These are phyloP conservation scores for Trebouxia sp. DNA, from an alignment of 139 green algal genomes.

Conservation along the genomic window DNA sequence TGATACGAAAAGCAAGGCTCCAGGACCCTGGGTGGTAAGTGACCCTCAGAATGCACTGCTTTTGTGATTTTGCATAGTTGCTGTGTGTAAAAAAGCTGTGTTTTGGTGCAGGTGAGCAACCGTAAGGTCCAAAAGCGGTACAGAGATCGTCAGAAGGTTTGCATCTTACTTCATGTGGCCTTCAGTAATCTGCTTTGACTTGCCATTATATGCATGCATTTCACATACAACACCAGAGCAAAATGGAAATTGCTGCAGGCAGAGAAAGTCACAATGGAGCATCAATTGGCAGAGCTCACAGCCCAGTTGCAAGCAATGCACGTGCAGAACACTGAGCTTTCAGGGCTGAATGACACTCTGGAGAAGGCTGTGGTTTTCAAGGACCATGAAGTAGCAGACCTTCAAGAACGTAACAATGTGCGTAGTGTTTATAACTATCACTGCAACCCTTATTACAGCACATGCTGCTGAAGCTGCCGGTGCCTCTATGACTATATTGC, in stretches of 20 bases:
- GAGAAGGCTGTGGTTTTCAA: constrained; percentile 4
- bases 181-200: too few species aligned
- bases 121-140: constrained; percentile 3
- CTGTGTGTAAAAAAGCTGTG: too few species aligned
- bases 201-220: neutral
- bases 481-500: too few species aligned
- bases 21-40: neutral
- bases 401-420: constrained; percentile 9
- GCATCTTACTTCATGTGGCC: too few species aligned
- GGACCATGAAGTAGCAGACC: neutral
- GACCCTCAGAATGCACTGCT: too few species aligned
- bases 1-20: neutral
- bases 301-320: neutral
- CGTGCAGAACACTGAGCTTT: neutral
- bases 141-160: constrained; percentile 3
- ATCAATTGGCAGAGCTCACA: neutral
- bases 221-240: neutral
- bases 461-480: too few species aligned
- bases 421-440: too few species aligned
- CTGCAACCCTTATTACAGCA: too few species aligned
- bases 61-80: too few species aligned
- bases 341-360: neutral
- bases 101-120: too few species aligned
- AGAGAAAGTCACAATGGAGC: constrained; percentile 1
- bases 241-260: neutral